These are phyloP conservation scores for Microbotryum violaceum DNA, from an alignment of 1,284 basidiomycete species.

Conservation along the genomic window DNA sequence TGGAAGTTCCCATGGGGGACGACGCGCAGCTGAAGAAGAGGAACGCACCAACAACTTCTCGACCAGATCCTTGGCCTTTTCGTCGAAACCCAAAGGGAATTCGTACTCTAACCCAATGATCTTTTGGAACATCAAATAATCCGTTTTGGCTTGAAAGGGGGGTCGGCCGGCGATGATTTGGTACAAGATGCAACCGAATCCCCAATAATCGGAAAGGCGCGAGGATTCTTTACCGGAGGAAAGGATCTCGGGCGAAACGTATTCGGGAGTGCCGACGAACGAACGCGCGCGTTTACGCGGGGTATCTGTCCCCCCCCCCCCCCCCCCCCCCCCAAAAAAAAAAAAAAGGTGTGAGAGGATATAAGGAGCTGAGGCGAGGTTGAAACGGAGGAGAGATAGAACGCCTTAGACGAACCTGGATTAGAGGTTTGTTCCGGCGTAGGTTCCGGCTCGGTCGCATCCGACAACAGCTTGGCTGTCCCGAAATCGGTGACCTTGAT, in stretches of 20 bases:
- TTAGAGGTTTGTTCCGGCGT: not conserved
- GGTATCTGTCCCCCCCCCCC: too few species aligned
- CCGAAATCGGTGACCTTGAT: conserved; percentile 97
- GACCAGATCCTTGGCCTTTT: conserved; percentile 45
- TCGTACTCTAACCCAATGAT: conserved; percentile 48
- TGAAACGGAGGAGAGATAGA: too few species aligned
- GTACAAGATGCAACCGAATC: conserved; percentile 50
- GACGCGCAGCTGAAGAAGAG: not conserved
- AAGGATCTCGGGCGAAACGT: conserved; percentile 87
- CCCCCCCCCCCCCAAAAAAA: too few species aligned
- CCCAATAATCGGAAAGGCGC: conserved; percentile 49
- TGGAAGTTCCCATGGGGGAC: too few species aligned
- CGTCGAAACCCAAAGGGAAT: conserved; percentile 46
- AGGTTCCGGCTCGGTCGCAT: conserved; percentile 5
- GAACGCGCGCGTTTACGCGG: conserved; percentile 43
- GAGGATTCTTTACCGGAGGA: conserved; percentile 51
- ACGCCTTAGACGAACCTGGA: too few species aligned
- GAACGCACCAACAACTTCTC: conserved; percentile 43
- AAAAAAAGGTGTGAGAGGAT: too few species aligned
- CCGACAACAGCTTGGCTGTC: conserved; percentile 65
- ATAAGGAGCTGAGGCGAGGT: not conserved
- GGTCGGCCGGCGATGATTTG: conserved; percentile 50
- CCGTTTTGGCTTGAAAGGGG: conserved; percentile 51
- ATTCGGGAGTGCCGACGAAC: conserved; percentile 95
- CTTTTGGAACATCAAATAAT: conserved; percentile 53